These are phyloP conservation scores for Dalechampia spathulata DNA, from an alignment of 441 rosid genomes.

Conservation along the genomic window DNA sequence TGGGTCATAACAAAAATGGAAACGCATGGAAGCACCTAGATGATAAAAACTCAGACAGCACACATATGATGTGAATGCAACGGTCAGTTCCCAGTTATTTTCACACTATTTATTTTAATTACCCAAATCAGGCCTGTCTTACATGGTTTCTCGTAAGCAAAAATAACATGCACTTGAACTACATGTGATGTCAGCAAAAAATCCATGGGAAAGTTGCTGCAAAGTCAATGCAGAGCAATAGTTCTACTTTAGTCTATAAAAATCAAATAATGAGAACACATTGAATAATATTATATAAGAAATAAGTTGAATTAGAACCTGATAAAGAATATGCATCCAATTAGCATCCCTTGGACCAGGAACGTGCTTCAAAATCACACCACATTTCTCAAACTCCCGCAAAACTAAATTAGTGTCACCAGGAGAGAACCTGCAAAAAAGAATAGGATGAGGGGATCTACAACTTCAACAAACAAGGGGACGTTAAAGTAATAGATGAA, in stretches of 20 bases:
- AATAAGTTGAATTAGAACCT: conserved; percentile 52
- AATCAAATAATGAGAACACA: neutral
- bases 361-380: conserved; percentile 82
- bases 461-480: too few relatives aligned
- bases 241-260: too few relatives aligned
- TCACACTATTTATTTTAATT: too few relatives aligned
- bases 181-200: too few relatives aligned
- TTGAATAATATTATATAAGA: neutral
- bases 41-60: neutral
- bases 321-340: conserved; percentile 95
- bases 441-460: too few relatives aligned
- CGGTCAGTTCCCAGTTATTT: too few relatives aligned
- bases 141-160: neutral
- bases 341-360: conserved; percentile 94
- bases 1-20: neutral
- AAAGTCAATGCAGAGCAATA: too few relatives aligned
- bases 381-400: conserved; percentile 90
- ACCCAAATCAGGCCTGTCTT: neutral
- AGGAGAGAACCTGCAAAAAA: conserved; percentile 65
- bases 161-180: conserved; percentile 1
- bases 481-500: too few relatives aligned
- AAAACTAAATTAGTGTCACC: conserved; percentile 85
- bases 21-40: neutral
- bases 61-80: neutral
- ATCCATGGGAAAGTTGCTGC: too few relatives aligned